These are phyloP conservation scores for Scalesia atractyloides DNA, from an alignment of 129 eudicot species.

Conservation along the genomic window DNA sequence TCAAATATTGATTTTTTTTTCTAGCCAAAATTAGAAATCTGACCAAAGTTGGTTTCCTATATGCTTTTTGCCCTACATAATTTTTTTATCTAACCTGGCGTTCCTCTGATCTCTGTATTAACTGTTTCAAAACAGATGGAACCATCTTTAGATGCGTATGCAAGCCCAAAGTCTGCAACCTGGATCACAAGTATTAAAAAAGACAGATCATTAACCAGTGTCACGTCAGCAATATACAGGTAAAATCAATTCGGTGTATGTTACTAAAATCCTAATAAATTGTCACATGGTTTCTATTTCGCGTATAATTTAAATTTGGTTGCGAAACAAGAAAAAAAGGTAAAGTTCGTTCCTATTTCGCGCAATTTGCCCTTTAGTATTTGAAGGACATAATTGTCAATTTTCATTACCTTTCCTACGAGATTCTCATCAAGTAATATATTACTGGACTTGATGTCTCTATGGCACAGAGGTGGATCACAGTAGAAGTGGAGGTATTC, in stretches of 20 bases:
- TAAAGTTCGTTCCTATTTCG: not conserved
- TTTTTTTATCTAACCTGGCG: conserved; percentile 66
- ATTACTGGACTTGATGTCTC: conserved; percentile 96
- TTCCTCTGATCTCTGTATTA: conserved; percentile 89
- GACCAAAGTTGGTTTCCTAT: not conserved
- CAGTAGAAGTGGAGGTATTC: conserved; percentile 97
- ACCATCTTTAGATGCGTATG: conserved; percentile 84
- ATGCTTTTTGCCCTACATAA: not conserved
- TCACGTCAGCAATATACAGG: not conserved
- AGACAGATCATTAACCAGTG: not conserved
- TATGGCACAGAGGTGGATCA: conserved; percentile 95
- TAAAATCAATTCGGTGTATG: not conserved
- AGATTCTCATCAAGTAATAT: conserved; percentile 81
- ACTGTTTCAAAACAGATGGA: conserved; percentile 88
- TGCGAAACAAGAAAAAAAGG: not conserved
- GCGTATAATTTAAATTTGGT: not conserved
- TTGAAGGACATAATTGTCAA: conserved; percentile 16
- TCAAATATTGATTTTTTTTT: not conserved
- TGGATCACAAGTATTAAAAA: conserved; percentile 36
- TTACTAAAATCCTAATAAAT: not conserved
- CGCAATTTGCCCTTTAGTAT: not conserved
- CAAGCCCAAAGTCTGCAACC: conserved; percentile 99
- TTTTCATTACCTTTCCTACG: conserved; percentile 66
- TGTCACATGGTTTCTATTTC: not conserved
- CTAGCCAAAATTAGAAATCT: not conserved